phyloP scores from a whole-genome alignment of 2,329 filamentous ascomycete genomes.

The Sporothrix luriei region DNA sequence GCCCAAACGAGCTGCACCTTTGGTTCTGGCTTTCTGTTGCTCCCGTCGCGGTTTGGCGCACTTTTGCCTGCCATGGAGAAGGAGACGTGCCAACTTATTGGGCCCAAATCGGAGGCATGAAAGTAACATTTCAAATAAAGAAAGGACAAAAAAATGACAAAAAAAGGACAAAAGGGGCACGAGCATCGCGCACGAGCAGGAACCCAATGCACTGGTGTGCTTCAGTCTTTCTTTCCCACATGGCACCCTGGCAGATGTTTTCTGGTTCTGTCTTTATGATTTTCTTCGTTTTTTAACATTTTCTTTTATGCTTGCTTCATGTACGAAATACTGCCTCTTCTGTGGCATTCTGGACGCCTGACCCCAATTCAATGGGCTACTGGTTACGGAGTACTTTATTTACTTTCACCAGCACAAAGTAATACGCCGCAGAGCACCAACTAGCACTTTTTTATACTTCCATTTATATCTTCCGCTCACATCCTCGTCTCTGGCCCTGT shows the following conservation, averaged over 20 bases:
- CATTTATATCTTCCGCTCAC: conserved; percentile 7
- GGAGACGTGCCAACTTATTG: conserved; percentile 16
- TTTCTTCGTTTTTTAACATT: no score
- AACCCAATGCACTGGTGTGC: background rate
- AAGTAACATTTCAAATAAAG: background rate
- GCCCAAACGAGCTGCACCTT: conserved; percentile 13
- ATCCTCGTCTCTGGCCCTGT: conserved; percentile 10
- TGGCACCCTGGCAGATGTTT: conserved; percentile 21
- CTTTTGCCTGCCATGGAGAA: background rate
- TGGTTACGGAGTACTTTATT: background rate
- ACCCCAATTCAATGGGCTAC: background rate
- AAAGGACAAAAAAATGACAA: no score
- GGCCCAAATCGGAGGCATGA: background rate
- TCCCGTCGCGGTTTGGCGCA: background rate
- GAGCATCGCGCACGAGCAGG: conserved; percentile 1
- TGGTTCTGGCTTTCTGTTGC: conserved; percentile 16
- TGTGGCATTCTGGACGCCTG: background rate
- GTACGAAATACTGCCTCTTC: background rate
- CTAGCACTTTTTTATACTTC: conserved; percentile 4
- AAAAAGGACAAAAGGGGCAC: background rate
- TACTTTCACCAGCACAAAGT: conserved; percentile 1
- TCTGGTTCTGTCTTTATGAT: background rate
- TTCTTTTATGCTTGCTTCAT: conserved; percentile 9
- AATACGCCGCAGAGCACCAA: no score
- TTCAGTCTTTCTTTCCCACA: background rate